These are phyloP conservation scores for Colletotrichum orbiculare DNA, from an alignment of 2,329 filamentous ascomycete species.

Conservation along the genomic window DNA sequence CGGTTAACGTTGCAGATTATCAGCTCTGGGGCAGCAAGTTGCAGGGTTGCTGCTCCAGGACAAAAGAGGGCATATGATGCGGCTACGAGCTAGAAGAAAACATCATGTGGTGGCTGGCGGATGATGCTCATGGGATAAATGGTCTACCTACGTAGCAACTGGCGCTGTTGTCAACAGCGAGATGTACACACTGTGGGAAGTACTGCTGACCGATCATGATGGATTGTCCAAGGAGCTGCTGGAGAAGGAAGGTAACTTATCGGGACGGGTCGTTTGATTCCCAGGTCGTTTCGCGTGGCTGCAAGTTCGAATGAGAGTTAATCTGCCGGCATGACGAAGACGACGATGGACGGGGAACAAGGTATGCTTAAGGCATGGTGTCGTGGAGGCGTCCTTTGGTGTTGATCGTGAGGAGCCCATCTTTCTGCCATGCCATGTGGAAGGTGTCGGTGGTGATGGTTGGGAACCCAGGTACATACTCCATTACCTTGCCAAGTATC, in stretches of 20 bases:
- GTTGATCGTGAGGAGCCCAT: not conserved
- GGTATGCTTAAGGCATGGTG: conserved; percentile 16
- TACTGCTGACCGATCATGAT: conserved; percentile 16
- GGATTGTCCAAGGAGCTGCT: not conserved
- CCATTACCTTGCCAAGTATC: not conserved
- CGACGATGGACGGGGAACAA: conserved; percentile 12
- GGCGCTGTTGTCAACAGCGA: not conserved
- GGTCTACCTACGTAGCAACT: too few relatives aligned
- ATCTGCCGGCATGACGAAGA: conserved; percentile 28
- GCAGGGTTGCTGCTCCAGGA: conserved; percentile 8
- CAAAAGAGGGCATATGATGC: conserved; percentile 34
- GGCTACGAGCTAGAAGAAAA: conserved; percentile 24
- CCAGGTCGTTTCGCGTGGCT: conserved; percentile 16
- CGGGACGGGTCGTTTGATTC: conserved; percentile 19
- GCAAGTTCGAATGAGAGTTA: not conserved
- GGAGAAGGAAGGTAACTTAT: conserved; percentile 14
- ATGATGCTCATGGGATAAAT: conserved; percentile 7
- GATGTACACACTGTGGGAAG: not conserved
- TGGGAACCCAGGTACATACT: not conserved
- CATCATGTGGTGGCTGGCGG: conserved; percentile 34
- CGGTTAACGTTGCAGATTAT: not conserved
- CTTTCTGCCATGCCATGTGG: too few relatives aligned
- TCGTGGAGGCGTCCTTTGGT: conserved; percentile 4
- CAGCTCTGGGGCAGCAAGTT: not conserved
- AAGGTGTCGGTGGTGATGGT: conserved; percentile 11